Base-by-base conservation (phyloP, 352 stramenopile species). In the Globisporangium radiosum region DNA sequence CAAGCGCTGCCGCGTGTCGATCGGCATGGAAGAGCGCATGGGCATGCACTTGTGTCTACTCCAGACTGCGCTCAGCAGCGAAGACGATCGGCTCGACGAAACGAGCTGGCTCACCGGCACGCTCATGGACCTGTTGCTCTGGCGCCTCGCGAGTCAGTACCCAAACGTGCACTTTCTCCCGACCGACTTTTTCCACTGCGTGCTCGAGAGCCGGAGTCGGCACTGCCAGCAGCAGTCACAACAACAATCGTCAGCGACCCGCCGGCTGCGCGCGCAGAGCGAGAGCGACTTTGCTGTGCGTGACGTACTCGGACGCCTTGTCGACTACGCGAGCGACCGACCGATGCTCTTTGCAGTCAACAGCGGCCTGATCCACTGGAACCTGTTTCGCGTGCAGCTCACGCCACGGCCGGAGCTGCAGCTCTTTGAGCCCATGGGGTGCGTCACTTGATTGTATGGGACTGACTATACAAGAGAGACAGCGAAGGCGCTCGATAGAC, bases 361-460 rank as follows among this genome's bases (percentile, higher is more conserved):
- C 60, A 75, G 85, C 33, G 74, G 78, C 7, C 70, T 72, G 44
- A 87, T 94, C 55, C 88, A 96, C 72, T 96, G 88, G 88, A 96
- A 95, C 51, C 67, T 96, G 36, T 78, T 96, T 43, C 85, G 88
- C 15, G 79, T 95, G 51, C 75, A 92, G 70, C 64, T 91, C n/a
- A 15, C 65, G 3, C 82, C 84, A 1, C 64, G 73, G 2, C 73
- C 85, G 1, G 72, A 82, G 59, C 68, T 96, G 11, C 83, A 96
- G 69, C 71, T 96, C 8, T 96, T 96, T 63, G 88, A 96, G 56
- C 88, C 88, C 7, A 92, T 96, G 79, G 88, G 88, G 66, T 82
- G 58, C 51, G 57, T 47, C 15, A 10, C 25, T 17, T 50, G 45
- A 25, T 2, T 47, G 5, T n/a, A 5, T 47, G 43, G 5, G 4